Evolutionary conservation across 306 rosid genomes (phyloP).

Genomic region (Comarum palustre): DNA sequence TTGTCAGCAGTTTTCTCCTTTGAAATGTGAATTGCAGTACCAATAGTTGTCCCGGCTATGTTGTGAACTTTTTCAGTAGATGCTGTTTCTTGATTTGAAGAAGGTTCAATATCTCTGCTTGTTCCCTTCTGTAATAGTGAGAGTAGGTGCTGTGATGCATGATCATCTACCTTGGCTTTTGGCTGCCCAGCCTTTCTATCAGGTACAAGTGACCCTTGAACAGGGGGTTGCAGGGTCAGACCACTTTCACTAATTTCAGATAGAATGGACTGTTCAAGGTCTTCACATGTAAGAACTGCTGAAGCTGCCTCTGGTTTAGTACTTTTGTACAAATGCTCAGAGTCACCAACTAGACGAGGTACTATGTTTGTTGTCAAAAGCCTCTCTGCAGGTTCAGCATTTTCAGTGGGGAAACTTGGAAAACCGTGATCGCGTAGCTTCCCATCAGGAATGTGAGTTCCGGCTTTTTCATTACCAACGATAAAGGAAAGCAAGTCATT

Average conservation of each 20-base stretch:
- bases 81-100: conserved; percentile 30
- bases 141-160: conserved; percentile 82
- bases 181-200: conserved; percentile 44
- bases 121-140: conserved; percentile 80
- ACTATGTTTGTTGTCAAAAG: conserved; percentile 35
- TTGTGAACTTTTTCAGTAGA: conserved; percentile 36
- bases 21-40: conserved; percentile 34
- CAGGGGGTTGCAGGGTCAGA: conserved; percentile 34
- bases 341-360: conserved; percentile 32
- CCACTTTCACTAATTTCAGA: conserved; percentile 59
- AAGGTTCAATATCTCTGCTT: conserved; percentile 35
- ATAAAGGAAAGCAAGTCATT: conserved; percentile 79
- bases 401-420: conserved; percentile 42
- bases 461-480: conserved; percentile 70
- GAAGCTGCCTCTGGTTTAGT: conserved; percentile 54
- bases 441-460: conserved; percentile 35
- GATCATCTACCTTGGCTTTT: conserved; percentile 50
- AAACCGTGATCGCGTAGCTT: conserved; percentile 34
- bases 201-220: conserved; percentile 40
- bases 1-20: conserved; percentile 49
- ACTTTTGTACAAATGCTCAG: conserved; percentile 46
- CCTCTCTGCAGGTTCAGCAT: conserved; percentile 41
- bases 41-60: conserved; percentile 36
- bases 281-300: conserved; percentile 88
- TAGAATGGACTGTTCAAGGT: conserved; percentile 84